Evolutionary conservation across 163 green algal genomes (phyloP), one percentile per base, ranked within the genome.

Genomic region (Chlorella variabilis): DNA sequence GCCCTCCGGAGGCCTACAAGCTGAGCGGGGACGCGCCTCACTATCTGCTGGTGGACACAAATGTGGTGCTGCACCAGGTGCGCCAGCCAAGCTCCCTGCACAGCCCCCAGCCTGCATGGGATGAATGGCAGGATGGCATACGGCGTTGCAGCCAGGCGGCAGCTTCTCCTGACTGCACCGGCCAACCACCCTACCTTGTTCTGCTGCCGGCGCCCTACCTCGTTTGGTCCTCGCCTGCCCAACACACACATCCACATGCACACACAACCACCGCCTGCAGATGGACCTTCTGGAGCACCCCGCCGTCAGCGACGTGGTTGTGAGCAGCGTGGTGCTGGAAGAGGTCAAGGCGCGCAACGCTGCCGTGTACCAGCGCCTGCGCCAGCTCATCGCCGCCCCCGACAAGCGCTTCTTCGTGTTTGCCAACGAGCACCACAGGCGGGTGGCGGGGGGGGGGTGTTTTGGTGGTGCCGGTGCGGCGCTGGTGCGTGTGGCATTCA

Each of bases 21-120:
- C 91, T 99, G 27, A 87, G 84, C 58, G 31, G 80, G 1, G 84
- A 90, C 34, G 94, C 94, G 1, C 18, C 80, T 18, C 84, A 94
- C 71, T 98, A 98, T 83, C 78, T 98, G 38, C 85, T 99, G 23
- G 91, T 98, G 18, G 96, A 99, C 88, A 98, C 97, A 71, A 99
- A 99, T 78, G 91, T 99, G 4, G 97, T 88, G 0, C 91, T 99
- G 65, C 92, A 98, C 61, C 94, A 98, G 91, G 91, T 94, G 56
- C 8, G 36, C 7, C 45, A 27, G 45, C 45, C n/a, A n/a, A n/a
- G n/a, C n/a, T n/a, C n/a, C n/a, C n/a, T n/a, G n/a, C n/a, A n/a
- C n/a, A n/a, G n/a, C n/a, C n/a, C n/a, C n/a, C n/a, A n/a, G n/a
- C n/a, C n/a, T n/a, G n/a, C n/a, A n/a, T n/a, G n/a, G n/a, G n/a